phyloP scores from a whole-genome alignment of 2,329 filamentous ascomycete genomes.

The Zarea fungicola region DNA sequence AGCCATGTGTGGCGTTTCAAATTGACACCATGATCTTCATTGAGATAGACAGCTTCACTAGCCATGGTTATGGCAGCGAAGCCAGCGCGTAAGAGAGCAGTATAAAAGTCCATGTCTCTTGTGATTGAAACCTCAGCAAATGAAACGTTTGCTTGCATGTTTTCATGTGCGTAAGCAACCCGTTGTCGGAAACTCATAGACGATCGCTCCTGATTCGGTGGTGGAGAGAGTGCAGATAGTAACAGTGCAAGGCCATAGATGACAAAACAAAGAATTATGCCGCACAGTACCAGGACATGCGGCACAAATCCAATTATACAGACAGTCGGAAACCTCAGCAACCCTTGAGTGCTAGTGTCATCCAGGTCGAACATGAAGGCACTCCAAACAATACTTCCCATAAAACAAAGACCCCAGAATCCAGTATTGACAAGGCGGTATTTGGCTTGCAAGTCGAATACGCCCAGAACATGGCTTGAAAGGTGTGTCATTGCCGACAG shows the following conservation, averaged over 20 bases:
- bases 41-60: conserved; percentile 91
- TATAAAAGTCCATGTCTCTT: conserved; percentile 93
- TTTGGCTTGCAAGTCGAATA: conserved; percentile 72
- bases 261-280: conserved; percentile 66
- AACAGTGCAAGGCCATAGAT: conserved; percentile 76
- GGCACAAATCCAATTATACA: conserved; percentile 94
- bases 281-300: conserved; percentile 78
- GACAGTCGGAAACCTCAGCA: conserved; percentile 86
- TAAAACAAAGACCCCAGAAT: conserved; percentile 87
- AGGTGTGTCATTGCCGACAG: conserved; percentile 88
- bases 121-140: conserved; percentile 75
- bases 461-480: conserved; percentile 74
- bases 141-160: conserved; percentile 88
- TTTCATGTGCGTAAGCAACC: conserved; percentile 67
- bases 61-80: conserved; percentile 88
- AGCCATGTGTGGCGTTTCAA: conserved; percentile 81
- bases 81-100: conserved; percentile 76
- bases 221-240: conserved; percentile 55
- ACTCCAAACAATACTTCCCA: conserved; percentile 77
- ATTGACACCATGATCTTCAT: conserved; percentile 74
- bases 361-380: conserved; percentile 58
- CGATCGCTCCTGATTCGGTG: conserved; percentile 23
- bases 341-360: conserved; percentile 55
- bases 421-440: conserved; percentile 82
- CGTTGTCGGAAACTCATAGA: conserved; percentile 50